Percentiles rank a stretch among this genome's conserved stretches.
Conservation (phyloP, 495 filamentous ascomycete species). For the Lasiosphaeris hirsuta region DNA sequence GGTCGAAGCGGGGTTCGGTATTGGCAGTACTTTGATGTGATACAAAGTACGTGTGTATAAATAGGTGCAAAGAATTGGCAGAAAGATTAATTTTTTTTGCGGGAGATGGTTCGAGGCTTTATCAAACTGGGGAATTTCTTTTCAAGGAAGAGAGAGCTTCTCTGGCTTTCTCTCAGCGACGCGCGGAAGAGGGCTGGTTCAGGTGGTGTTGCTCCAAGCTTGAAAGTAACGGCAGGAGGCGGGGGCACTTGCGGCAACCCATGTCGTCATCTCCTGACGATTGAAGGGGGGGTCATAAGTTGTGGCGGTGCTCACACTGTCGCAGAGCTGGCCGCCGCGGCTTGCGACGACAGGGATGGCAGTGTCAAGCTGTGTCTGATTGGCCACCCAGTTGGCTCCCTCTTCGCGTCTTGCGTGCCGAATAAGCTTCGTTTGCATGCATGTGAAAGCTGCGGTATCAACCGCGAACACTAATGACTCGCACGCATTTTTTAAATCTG, state of each 20-base stretch:
- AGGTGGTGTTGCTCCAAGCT: constrained; percentile 8
- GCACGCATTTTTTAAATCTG: neutral
- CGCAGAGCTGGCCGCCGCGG: neutral
- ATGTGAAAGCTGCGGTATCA: constrained; percentile 13
- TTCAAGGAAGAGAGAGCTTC: neutral
- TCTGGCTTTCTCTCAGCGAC: constrained; percentile 2
- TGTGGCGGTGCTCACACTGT: constrained; percentile 24
- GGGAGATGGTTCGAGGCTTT: neutral
- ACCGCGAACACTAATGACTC: neutral
- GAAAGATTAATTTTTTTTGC: neutral
- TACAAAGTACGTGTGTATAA: neutral
- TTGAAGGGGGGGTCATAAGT: constrained; percentile 4
- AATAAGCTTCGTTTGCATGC: neutral
- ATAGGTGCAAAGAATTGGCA: neutral
- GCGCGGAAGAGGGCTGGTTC: neutral
- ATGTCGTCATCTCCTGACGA: constrained; percentile 32
- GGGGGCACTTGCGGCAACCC: constrained; percentile 11
- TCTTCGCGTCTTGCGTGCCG: no score
- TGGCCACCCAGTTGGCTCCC: neutral
- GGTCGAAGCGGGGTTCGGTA: neutral
- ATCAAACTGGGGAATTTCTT: neutral
- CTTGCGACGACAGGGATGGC: neutral
- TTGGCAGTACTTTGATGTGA: neutral
- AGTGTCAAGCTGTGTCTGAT: neutral
- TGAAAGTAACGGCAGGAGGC: constrained; percentile 6